Conservation (phyloP, 208 protist genomes). For the Trichomonas tenax region DNA sequence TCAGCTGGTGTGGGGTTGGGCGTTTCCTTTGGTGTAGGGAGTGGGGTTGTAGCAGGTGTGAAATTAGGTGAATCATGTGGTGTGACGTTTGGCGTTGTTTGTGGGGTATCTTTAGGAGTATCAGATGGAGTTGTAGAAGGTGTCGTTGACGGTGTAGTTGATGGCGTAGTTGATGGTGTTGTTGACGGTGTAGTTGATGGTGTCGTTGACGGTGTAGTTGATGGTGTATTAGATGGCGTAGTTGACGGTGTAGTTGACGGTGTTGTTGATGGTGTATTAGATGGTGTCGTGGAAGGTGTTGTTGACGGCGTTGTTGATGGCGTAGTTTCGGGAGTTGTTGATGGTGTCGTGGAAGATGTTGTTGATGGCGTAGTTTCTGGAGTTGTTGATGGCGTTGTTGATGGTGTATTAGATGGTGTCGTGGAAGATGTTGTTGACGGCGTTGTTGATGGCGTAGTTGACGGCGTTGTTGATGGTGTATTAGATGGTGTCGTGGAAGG, state of each 20-base stretch:
- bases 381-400: neutral
- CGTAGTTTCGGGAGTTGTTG: neutral
- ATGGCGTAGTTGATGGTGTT: neutral
- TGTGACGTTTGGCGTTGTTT: neutral
- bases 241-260: neutral
- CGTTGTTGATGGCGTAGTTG: neutral
- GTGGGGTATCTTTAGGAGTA: neutral
- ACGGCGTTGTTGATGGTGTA: neutral
- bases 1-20: too few relatives aligned
- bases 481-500: neutral
- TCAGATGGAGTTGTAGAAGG: neutral
- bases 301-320: neutral
- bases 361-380: neutral
- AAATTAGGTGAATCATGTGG: too few relatives aligned
- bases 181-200: too few relatives aligned
- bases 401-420: neutral
- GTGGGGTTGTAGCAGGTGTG: too few relatives aligned
- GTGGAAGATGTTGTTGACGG: neutral
- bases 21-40: too few relatives aligned
- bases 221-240: neutral
- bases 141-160: neutral
- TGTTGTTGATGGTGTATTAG: neutral
- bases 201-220: too few relatives aligned
- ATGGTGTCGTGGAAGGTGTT: neutral
- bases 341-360: neutral